phyloP scores from a whole-genome alignment of 805 yeast genomes.

The Candida rishiriensis region DNA sequence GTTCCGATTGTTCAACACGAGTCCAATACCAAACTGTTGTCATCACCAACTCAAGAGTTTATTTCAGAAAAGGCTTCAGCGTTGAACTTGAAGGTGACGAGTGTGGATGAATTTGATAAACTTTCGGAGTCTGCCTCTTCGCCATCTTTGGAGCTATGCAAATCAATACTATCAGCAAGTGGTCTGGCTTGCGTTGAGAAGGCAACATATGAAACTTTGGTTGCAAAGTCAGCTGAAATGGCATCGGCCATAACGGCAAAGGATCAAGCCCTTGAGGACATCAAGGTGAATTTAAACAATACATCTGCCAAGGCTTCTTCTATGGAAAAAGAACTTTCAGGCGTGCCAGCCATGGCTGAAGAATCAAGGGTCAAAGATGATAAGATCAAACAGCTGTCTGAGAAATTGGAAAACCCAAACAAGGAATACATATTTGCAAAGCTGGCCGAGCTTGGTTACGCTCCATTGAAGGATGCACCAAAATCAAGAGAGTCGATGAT shows the following conservation, averaged over 20 bases:
- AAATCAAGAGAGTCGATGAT: slow-evolving; percentile 1
- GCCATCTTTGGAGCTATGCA: slow-evolving; percentile 16
- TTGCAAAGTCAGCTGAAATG: neutral
- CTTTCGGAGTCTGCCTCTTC: slow-evolving; percentile 6
- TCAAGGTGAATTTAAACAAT: neutral
- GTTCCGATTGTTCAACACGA: slow-evolving; percentile 20
- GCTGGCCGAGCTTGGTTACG: slow-evolving; percentile 12
- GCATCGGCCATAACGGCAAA: neutral
- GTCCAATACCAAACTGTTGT: slow-evolving; percentile 8
- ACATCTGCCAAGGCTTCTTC: neutral
- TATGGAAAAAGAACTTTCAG: neutral
- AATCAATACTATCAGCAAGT: slow-evolving; percentile 3
- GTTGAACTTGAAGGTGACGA: slow-evolving; percentile 5
- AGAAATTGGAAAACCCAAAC: slow-evolving; percentile 9
- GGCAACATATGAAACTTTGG: neutral
- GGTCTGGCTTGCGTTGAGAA: slow-evolving; percentile 22
- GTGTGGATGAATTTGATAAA: slow-evolving; percentile 1
- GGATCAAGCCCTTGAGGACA: neutral
- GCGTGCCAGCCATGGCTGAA: neutral
- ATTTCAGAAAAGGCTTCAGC: slow-evolving; percentile 1
- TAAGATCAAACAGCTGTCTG: slow-evolving; percentile 1
- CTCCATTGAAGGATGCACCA: slow-evolving; percentile 1
- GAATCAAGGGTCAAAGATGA: slow-evolving; percentile 2
- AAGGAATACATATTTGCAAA: slow-evolving; percentile 20
- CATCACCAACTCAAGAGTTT: slow-evolving; percentile 18